Evolutionary conservation across 768 basidiomycete genomes (phyloP), one percentile per base, ranked within the genome.

Genomic region (Kwoniella bestiolae): DNA sequence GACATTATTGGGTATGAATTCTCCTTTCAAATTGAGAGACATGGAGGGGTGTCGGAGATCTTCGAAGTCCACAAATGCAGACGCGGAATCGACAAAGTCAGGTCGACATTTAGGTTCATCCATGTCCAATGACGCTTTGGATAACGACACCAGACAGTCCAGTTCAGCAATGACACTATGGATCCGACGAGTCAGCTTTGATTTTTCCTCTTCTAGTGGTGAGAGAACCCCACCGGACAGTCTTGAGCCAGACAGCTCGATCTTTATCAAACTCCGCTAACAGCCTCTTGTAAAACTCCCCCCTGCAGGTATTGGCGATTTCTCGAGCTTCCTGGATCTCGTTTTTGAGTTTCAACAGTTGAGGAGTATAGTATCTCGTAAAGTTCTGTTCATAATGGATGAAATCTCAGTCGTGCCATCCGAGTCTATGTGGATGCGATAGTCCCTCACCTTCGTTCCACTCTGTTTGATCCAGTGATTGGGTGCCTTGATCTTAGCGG

Each of bases 51-150:
- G 96, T 71, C 94, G 86, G 62, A 99, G 83, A 69, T 91, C 88
- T 75, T 90, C 84, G 79, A 99, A 99, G 66, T 97, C 90, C 41
- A 97, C 75, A 70, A 88, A 89, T 0, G 94, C 92, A 9, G 32
- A 50, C 12, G 60, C 25, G 85, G 88, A 69, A 63, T 92, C 90
- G 18, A 94, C 85, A 63, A 99, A 88, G 72, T 89, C 87, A 0
- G 96, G 96, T 65, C 96, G 84, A 75, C 96, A 98, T n/a, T 87
- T 85, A 3, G 96, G 96, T 80, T 96, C 92, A 47, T 93, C 94
- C 45, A 99, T 85, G 8, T 91, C 90, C n/a, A 82, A 79, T 1
- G 94, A 96, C 0, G 92, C 86, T 80, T 92, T 94, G 4, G 95
- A 91, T 51, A 98, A 82, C 70, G 91, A 92, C 79, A 95, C 88